These are phyloP conservation scores for Microstegium vimineum DNA, from an alignment of 176 grass and related monocot genomes.

Conservation along the genomic window DNA sequence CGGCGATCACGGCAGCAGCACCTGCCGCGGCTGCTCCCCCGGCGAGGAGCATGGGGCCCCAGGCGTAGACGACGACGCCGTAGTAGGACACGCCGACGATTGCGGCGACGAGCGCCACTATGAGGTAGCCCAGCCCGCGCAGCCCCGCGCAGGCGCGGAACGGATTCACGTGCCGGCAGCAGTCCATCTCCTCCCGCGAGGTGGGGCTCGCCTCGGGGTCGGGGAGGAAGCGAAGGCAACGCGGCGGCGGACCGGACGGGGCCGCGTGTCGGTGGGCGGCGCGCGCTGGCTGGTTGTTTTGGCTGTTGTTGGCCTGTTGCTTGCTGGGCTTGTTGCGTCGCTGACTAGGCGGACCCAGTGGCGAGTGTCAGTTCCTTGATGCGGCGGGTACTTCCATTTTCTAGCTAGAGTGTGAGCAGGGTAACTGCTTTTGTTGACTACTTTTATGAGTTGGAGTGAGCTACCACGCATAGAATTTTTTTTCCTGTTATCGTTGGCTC, in stretches of 20 bases:
- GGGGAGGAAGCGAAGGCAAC: background rate
- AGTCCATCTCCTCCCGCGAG: slow-evolving; percentile 42
- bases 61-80: slow-evolving; percentile 63
- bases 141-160: slow-evolving; percentile 57
- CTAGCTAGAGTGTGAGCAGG: too few species aligned
- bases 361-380: background rate
- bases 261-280: background rate
- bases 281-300: background rate
- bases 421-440: too few species aligned
- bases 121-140: slow-evolving; percentile 63
- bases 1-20: slow-evolving; percentile 36
- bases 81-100: slow-evolving; percentile 75
- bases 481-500: too few species aligned
- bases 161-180: slow-evolving; percentile 51
- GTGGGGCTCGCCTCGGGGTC: background rate
- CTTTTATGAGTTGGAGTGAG: too few species aligned
- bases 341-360: background rate
- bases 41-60: slow-evolving; percentile 56
- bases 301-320: background rate
- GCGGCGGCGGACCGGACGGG: background rate
- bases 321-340: background rate
- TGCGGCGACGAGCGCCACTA: slow-evolving; percentile 56
- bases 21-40: slow-evolving; percentile 19
- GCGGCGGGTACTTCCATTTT: too few species aligned
- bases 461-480: too few species aligned